These are phyloP conservation scores for Ascochyta pisi DNA, from an alignment of 2,329 filamentous ascomycete species.

Conservation along the genomic window DNA sequence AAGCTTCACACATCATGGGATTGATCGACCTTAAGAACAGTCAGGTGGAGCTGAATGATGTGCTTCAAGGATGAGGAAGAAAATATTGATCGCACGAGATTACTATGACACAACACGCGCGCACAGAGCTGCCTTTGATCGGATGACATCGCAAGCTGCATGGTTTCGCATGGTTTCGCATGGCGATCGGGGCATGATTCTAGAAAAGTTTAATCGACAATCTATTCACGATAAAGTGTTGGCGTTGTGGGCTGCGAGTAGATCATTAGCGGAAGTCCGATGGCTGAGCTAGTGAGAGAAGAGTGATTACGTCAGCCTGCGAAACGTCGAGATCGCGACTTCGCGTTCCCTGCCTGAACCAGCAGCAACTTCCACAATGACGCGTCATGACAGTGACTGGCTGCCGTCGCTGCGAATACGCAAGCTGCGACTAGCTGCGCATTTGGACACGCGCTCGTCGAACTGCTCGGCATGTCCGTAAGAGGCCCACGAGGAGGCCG, in stretches of 20 bases:
- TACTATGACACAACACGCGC: constrained; percentile 8
- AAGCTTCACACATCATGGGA: constrained; percentile 14
- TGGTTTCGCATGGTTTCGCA: background rate
- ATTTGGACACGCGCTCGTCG: background rate
- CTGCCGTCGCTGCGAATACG: constrained; percentile 3
- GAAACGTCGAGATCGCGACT: background rate
- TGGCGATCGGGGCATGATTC: too few relatives aligned
- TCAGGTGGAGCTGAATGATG: background rate
- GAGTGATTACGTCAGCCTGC: constrained; percentile 11
- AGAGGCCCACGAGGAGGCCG: constrained; percentile 25
- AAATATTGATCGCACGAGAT: constrained; percentile 3
- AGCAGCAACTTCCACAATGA: constrained; percentile 14
- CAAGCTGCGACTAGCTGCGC: background rate
- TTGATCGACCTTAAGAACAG: background rate
- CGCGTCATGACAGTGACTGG: constrained; percentile 15
- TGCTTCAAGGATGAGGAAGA: constrained; percentile 5
- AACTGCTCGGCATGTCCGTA: constrained; percentile 28
- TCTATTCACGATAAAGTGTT: background rate
- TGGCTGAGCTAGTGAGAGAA: background rate
- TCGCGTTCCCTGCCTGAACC: background rate
- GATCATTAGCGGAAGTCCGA: background rate
- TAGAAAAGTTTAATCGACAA: too few relatives aligned
- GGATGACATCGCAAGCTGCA: background rate
- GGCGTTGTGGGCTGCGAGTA: background rate
- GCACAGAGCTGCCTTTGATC: background rate